Base-by-base conservation (phyloP, 2,329 filamentous ascomycete genomes). In the Aspergillus costaricaensis region DNA sequence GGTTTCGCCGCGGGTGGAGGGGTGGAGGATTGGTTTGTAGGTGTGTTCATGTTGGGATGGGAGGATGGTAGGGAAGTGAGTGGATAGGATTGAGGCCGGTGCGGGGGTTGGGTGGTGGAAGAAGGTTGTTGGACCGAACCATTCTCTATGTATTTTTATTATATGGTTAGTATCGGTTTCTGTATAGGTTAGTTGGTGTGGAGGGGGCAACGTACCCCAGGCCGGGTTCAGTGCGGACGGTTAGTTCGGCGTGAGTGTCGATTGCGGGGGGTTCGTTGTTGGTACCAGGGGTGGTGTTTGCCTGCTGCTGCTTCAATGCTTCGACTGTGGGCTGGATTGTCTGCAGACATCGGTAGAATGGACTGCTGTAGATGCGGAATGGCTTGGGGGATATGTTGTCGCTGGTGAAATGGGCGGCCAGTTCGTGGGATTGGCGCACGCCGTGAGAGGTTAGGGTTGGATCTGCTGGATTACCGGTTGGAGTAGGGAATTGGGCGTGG, bases 371-470 rank as follows among this genome's bases (percentile, higher is more conserved):
- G 67, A 98, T 7, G 76, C 79, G 63, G 76, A 75, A 79, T 17
- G 77, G 77, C 57, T 77, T 78, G 0, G 77, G 76, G n/a, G 72
- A 60, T 52, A 79, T 72, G 2, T 66, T 61, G 1, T 70, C 64
- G 27, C 66, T 67, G 14, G 66, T 58, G 4, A 79, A 55, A 51
- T 79, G 72, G 6, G 64, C 69, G 2, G 83, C 92, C 50, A 98
- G 84, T 77, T 98, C 88, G 62, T 86, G 82, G 21, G 92, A 87
- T 80, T 99, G 95, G 55, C 86, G 83, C 43, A 96, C 89, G 60
- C 95, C 95, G 72, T 98, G 89, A 21, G 91, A 87, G 7, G 93
- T 92, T 68, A 99, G 84, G 9, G 91, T 88, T 49, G 93, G 93
- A 73, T 99, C 95, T 25, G 90, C 90, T 4, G 93, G 84, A 65